Percentiles rank a stretch among this genome's conserved stretches.
Evolutionary conservation across 2,329 filamentous ascomycete species (phyloP).

Genomic region (Chaetomium sp.): DNA sequence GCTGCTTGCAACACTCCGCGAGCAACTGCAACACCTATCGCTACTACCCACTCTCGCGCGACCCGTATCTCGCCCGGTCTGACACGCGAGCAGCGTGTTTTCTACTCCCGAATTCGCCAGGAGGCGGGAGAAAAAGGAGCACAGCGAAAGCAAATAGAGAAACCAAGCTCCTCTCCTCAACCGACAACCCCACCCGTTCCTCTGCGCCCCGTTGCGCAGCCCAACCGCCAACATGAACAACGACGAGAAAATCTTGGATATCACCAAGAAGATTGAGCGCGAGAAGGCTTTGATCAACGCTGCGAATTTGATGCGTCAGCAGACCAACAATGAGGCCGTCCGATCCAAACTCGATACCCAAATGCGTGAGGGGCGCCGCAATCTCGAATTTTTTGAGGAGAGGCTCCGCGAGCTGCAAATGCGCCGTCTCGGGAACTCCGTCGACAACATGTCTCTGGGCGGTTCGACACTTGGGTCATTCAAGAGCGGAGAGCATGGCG

Average conservation of each 20-base stretch:
- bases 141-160: neutral
- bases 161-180: neutral
- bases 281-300: constrained; percentile 93
- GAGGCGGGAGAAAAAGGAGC: neutral
- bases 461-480: constrained; percentile 30
- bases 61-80: neutral
- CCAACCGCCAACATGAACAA: constrained; percentile 50
- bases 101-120: neutral
- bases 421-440: constrained; percentile 63
- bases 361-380: constrained; percentile 86
- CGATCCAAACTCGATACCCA: constrained; percentile 86
- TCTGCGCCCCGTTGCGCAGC: constrained; percentile 21
- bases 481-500: constrained; percentile 36
- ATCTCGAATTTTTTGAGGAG: constrained; percentile 93
- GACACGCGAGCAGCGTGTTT: constrained; percentile 3
- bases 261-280: constrained; percentile 95
- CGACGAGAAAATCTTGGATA: constrained; percentile 64
- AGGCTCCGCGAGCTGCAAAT: constrained; percentile 82
- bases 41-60: neutral
- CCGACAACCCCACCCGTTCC: constrained; percentile 10
- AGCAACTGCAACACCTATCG: neutral
- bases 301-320: constrained; percentile 89
- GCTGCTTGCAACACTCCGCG: constrained; percentile 8
- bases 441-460: constrained; percentile 60
- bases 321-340: constrained; percentile 88